Evolutionary conservation across 2,329 filamentous ascomycete species (phyloP), one percentile per base, ranked within the genome.

Genomic region (Curvularia lunata): DNA sequence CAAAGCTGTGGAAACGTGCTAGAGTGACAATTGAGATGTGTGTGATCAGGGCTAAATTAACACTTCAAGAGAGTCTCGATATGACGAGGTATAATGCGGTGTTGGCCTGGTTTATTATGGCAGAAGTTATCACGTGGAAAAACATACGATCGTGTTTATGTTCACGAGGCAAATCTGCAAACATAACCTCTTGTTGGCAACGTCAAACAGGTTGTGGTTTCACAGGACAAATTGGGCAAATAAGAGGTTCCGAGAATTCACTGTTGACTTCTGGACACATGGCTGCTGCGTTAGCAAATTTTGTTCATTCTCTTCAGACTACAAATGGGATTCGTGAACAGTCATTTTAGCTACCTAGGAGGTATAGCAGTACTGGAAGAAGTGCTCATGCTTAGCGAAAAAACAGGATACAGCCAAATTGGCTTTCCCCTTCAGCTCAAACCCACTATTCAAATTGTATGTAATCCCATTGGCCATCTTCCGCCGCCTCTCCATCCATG

Each of bases 401-500:
- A 18, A 37, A 1, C 16, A n/a, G 16, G 16, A 18, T 8, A 37
- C 8, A 8, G 5, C 16, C 1, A 7, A 1, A 1, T 37, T 37
- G 1, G 16, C 12, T n/a, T 37, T 37, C 1, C 5, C 7, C 19
- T 27, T 8, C 9, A 7, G 2, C 9, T 19, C 16, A 18, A 1
- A 12, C 3, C 16, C 13, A 13, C n/a, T 49, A 49, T 12, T 27
- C 37, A 13, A 49, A 16, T 28, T 40, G 23, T 8, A 49, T 28
- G 5, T 21, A 18, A 18, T 2, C n/a, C 47, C 47, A 49, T 9
- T 16, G 3, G 1, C 47, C 23, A 12, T 16, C 10, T 3, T 28
- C 34, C 2, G n/a, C 47, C 21, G 47, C 47, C 23, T 67, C 62
- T 38, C 64, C 64, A n/a, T 67, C 57, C 63, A 67, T 67, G 18